Evolutionary conservation across 2,329 filamentous ascomycete genomes (phyloP).

Genomic region (Dactylellina parvicollis): DNA sequence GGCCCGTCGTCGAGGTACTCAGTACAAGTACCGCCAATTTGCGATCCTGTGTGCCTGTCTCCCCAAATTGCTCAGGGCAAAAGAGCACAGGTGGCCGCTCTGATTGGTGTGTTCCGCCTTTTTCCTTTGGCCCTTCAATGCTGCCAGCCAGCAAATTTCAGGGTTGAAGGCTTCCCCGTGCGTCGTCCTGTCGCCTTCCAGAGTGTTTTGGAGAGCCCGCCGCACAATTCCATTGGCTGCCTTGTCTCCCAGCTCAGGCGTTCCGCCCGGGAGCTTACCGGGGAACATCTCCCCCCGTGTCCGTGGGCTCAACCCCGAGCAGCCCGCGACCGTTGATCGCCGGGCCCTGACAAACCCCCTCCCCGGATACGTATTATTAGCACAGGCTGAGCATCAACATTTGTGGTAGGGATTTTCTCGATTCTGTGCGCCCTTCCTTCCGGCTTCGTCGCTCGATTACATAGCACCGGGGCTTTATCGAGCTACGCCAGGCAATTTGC

Average conservation of each 20-base stretch:
- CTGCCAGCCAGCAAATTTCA: slow-evolving; percentile 33
- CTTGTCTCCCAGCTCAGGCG: slow-evolving; percentile 28
- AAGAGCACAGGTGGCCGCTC: background rate
- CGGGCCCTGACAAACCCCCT: slow-evolving; percentile 1
- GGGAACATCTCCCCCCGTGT: background rate
- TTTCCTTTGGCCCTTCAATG: slow-evolving; percentile 13
- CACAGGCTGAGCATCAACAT: slow-evolving; percentile 50
- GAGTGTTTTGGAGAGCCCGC: slow-evolving; percentile 31
- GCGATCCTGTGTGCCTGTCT: slow-evolving; percentile 43
- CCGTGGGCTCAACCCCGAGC: background rate
- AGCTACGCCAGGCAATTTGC: slow-evolving; percentile 38
- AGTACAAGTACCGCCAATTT: slow-evolving; percentile 50
- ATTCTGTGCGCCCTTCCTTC: slow-evolving; percentile 34
- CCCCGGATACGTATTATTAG: slow-evolving; percentile 48
- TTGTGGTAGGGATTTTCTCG: slow-evolving; percentile 52
- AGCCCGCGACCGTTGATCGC: background rate
- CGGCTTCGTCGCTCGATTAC: slow-evolving; percentile 45
- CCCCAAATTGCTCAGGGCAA: slow-evolving; percentile 45
- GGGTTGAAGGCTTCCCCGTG: slow-evolving; percentile 29
- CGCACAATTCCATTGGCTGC: slow-evolving; percentile 44
- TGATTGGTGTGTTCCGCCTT: slow-evolving; percentile 24
- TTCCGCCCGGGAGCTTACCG: slow-evolving; percentile 9
- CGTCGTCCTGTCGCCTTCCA: slow-evolving; percentile 17
- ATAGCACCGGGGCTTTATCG: slow-evolving; percentile 53
- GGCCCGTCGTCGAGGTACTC: slow-evolving; percentile 34